Base-by-base conservation (phyloP, 2,329 filamentous ascomycete genomes). In the Monosporascus sp. region DNA sequence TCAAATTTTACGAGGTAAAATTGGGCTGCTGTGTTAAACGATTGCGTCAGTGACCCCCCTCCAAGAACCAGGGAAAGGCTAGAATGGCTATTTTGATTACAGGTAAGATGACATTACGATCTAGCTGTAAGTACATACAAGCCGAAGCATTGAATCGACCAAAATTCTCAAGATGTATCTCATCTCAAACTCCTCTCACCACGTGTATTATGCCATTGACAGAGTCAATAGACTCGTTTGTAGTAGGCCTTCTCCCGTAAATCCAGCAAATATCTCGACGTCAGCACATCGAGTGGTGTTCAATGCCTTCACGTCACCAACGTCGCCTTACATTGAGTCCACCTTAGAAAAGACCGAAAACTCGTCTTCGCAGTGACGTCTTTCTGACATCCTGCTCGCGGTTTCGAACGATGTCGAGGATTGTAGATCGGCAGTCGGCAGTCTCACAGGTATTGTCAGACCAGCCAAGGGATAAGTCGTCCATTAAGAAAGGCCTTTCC, bases 401-500 rank as follows among this genome's bases (percentile, higher is more conserved):
- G 46, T 61, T 58, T 54, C 56, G 56, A 51, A 63, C 57, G 7
- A 52, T 61, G 51, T 71, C 63, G 46, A 63, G 63, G 9, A 70
- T 62, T 41, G 59, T 55, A 5, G 67, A 65, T 36, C 74, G 73
- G 54, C 73, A 75, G 9, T 62, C 41, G 7, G 71, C 70, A 11
- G 65, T 62, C 8, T 63, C 55, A 57, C 74, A 77, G 45, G 59
- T 65, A 51, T 72, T 70, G 59, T 77, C 65, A 36, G 63, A 70
- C 75, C 75, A 78, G 6, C 70, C 68, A 53, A 78, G 59, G 5
- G 65, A 54, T 25, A 77, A 51, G 58, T 78, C 71, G 57, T 78
- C 75, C 48, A 71, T 71, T 73, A 74, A 79, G 74, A 75, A 78
- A 9, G 63, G 65, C 52, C 63, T 67, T n/a, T 68, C 61, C 36